phyloP scores from a whole-genome alignment of 768 basidiomycete genomes.

The Clitopilus passeckerianus region DNA sequence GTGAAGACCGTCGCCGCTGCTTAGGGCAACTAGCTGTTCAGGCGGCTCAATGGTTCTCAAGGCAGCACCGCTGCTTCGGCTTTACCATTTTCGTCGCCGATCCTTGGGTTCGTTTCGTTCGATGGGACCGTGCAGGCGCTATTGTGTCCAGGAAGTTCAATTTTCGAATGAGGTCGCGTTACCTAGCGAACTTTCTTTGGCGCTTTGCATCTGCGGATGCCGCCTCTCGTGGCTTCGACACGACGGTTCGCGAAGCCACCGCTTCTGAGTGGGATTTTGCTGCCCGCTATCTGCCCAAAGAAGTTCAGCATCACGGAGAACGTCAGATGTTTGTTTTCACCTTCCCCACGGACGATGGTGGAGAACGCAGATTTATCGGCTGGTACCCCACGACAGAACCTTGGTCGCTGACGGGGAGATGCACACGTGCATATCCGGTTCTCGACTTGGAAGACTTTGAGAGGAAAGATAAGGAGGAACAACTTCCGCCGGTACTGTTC shows the following conservation, averaged over 20 bases:
- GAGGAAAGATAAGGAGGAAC: no score
- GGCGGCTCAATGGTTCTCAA: background rate
- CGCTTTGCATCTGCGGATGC: background rate
- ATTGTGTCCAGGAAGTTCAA: background rate
- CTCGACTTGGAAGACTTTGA: constrained; percentile 8
- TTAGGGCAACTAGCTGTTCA: background rate
- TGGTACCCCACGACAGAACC: constrained; percentile 5
- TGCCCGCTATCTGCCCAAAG: background rate
- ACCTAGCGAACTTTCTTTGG: background rate
- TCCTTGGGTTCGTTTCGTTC: background rate
- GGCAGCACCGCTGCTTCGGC: background rate
- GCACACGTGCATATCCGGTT: constrained; percentile 14
- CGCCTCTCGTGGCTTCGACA: background rate
- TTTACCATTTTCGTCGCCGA: background rate
- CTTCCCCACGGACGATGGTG: background rate
- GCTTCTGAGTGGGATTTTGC: background rate
- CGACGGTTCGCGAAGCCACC: background rate
- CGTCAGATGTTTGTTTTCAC: background rate
- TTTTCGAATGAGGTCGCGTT: background rate
- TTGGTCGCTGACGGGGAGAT: constrained; percentile 9
- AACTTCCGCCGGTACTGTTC: no score
- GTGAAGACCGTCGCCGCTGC: no score
- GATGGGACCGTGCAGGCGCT: background rate
- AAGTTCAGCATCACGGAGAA: background rate
- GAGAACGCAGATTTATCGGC: constrained; percentile 13